Base-by-base conservation (phyloP, 169 alveolate genomes). In the Eimeria nieschulzi region DNA sequence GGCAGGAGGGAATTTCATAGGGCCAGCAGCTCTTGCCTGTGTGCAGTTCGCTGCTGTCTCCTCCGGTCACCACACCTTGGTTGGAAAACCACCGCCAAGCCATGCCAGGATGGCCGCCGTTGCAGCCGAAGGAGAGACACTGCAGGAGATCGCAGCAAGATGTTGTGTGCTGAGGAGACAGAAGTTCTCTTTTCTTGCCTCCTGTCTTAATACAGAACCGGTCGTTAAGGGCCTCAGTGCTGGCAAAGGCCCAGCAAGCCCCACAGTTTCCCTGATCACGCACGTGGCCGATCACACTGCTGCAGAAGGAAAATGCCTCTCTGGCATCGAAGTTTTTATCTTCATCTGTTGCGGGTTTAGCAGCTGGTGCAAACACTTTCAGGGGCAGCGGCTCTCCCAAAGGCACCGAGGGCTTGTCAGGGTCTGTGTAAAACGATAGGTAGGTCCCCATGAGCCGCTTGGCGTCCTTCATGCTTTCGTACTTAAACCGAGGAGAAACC, bases 241-340 rank as follows among this genome's bases (percentile, higher is more conserved):
- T 96, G 33, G 97, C 97, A 75, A 97, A 97, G 19, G 98, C 98
- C 98, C 98, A 97, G 93, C 98, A 97, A 7, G 97, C 95, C 63
- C 98, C 98, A 80, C 98, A 97, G n/a, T 92, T 86, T 3, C 95
- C 95, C 93, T 97, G 97, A 82, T 97, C 97, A 79, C 97, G 87
- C 75, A 97, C 95, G 75, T 94, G 96, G n/a, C 96, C 96, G 46
- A 96, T 94, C 66, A 90, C 82, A 12, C 80, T 85, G 9, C 51
- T 79, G 90, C 88, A 79, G 3, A 53, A 26, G n/a, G 92, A 80
- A 46, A 87, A 87, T 33, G 92, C 92, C 59, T 72, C 87, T 5
- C 92, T 61, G 10, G 92, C 66, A 46, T 87, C 92, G 59, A 87
- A 87, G 82, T 61, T 55, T 3, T 25, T 23, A 17, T 17, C 26